Evolutionary conservation across 176 grass and related monocot genomes (phyloP).

Genomic region (Avena sativa): DNA sequence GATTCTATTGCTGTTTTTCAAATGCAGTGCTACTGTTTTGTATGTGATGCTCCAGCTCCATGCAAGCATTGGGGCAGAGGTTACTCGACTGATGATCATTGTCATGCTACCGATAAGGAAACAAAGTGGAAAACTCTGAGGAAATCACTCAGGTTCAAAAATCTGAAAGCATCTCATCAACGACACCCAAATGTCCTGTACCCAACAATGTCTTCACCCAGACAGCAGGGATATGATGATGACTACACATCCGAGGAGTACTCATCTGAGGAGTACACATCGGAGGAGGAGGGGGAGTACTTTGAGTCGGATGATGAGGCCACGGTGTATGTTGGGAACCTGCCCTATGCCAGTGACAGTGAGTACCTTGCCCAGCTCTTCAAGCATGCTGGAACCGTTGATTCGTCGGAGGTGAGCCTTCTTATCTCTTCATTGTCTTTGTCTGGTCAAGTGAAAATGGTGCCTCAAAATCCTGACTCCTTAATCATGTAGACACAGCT

Average conservation of each 20-base stretch:
- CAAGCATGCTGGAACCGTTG: constrained; percentile 69
- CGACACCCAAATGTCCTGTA: not conserved
- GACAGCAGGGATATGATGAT: not conserved
- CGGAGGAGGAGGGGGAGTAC: constrained; percentile 54
- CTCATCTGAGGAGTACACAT: constrained; percentile 5
- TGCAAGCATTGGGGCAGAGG: not conserved
- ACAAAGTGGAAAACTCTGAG: constrained; percentile 1
- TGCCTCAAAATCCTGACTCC: not conserved
- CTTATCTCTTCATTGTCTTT: not conserved
- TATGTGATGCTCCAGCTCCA: too few relatives aligned
- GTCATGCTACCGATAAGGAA: not conserved
- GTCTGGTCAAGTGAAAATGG: not conserved
- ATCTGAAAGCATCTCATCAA: not conserved
- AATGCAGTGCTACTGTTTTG: too few relatives aligned
- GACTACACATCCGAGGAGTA: not conserved
- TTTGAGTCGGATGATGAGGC: constrained; percentile 55
- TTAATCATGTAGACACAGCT: not conserved
- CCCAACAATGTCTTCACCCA: not conserved
- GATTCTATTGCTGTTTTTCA: too few relatives aligned
- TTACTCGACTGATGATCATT: not conserved
- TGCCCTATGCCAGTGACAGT: constrained; percentile 68
- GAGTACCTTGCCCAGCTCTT: constrained; percentile 76
- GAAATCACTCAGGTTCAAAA: not conserved
- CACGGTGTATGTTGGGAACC: constrained; percentile 78
- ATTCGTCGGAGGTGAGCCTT: constrained; percentile 65